Base-by-base conservation (phyloP, 495 filamentous ascomycete genomes). In the Penicillium parvum region DNA sequence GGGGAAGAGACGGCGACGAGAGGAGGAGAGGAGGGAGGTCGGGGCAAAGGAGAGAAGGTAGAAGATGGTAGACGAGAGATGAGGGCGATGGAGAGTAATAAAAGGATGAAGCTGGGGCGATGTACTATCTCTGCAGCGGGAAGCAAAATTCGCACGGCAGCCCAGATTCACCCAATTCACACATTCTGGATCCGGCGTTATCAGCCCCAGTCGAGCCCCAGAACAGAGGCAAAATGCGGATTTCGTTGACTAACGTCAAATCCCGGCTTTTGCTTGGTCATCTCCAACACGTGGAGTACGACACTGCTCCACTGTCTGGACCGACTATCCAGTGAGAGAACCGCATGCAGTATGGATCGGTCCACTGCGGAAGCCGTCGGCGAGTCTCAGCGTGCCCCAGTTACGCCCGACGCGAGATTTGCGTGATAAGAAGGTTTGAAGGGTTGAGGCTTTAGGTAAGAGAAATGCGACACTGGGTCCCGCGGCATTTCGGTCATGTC, bases 281-380 rank as follows among this genome's bases (percentile, higher is more conserved):
- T n/a, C 26, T 45, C 41, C 53, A 34, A 54, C 53, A 57, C 57
- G 57, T 60, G 57, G 57, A 60, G 57, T 60, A 45, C 57, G 45
- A 60, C 53, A 47, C 50, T 54, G 43, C 32, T 57, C 57, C 57
- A 60, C 57, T 39, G n/a, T 7, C 3, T 15, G 17, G 43, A 57
- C 45, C 49, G 30, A n/a, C 45, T 28, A 26, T 7, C 57, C 53
- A 60, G 57, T 45, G 36, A 57, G 12, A 28, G 21, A 4, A 11
- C 50, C 50, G 52, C 19, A 56, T 43, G 37, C 55, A 43, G 50
- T 22, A 14, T 21, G 27, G 42, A 35, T 32, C 10, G 42, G 21
- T 32, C 43, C 42, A 37, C 37, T 11, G 15, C 17, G 16, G 14
- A 19, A 14, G 5, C 23, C 6, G 32, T 49, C 22, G 43, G 27